phyloP scores from a whole-genome alignment of 192 early-diverging fungal species.

The Chytriomyces sp. region DNA sequence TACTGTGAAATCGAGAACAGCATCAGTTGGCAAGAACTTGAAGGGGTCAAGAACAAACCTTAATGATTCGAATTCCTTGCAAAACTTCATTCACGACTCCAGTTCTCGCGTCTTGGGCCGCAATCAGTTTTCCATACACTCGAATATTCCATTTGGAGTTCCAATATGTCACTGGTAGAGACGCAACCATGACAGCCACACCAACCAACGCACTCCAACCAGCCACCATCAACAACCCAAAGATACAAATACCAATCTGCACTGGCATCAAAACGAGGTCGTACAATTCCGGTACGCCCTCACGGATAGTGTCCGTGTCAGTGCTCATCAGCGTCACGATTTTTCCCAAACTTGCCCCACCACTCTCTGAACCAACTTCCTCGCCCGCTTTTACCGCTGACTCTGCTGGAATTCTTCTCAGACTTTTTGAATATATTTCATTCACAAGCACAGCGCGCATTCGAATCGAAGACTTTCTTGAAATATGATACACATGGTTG shows the following conservation, averaged over 20 bases:
- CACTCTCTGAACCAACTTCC: slow-evolving; percentile 3
- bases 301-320: slow-evolving; percentile 32
- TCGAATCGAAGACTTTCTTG: slow-evolving; percentile 35
- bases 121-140: slow-evolving; percentile 60
- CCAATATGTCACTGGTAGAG: slow-evolving; percentile 25
- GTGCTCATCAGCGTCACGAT: slow-evolving; percentile 44
- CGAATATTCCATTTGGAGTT: slow-evolving; percentile 32
- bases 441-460: slow-evolving; percentile 42
- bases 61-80: slow-evolving; percentile 90
- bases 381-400: background rate
- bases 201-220: slow-evolving; percentile 83
- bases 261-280: background rate
- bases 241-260: slow-evolving; percentile 54
- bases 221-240: slow-evolving; percentile 73
- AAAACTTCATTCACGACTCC: slow-evolving; percentile 82
- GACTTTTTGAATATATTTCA: slow-evolving; percentile 50
- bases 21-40: background rate
- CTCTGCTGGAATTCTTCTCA: slow-evolving; percentile 27
- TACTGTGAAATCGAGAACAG: slow-evolving; percentile 40
- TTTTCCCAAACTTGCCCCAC: slow-evolving; percentile 36
- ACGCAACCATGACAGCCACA: slow-evolving; percentile 63
- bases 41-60: slow-evolving; percentile 42
- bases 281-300: background rate
- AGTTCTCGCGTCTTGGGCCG: slow-evolving; percentile 72
- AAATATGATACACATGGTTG: slow-evolving; percentile 48